Evolutionary conservation across 129 eudicot genomes (phyloP).

Genomic region (carrot (Daucus carota)): DH1_v3.0 NC_030387.2:24274501-24275000

Average conservation of each 20-base stretch:
- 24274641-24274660: neutral
- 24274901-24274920: neutral
- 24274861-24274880: conserved; percentile 41
- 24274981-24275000: conserved; percentile 77
- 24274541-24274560: neutral
- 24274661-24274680: neutral
- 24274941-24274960: conserved; percentile 87
- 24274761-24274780: neutral
- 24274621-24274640: neutral
- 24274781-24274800: conserved; percentile 70
- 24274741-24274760: no score
- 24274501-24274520: conserved; percentile 1
- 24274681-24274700: neutral
- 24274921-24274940: conserved; percentile 12
- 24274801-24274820: conserved; percentile 93
- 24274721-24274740: neutral
- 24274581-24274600: neutral
- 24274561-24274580: neutral
- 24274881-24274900: neutral
- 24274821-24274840: conserved; percentile 88
- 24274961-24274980: conserved; percentile 69
- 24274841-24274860: conserved; percentile 87
- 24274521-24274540: neutral
- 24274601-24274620: neutral
- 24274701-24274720: neutral